Evolutionary conservation across 108 stramenopile species (phyloP).

Genomic region (Schizochytrium sp.): DNA sequence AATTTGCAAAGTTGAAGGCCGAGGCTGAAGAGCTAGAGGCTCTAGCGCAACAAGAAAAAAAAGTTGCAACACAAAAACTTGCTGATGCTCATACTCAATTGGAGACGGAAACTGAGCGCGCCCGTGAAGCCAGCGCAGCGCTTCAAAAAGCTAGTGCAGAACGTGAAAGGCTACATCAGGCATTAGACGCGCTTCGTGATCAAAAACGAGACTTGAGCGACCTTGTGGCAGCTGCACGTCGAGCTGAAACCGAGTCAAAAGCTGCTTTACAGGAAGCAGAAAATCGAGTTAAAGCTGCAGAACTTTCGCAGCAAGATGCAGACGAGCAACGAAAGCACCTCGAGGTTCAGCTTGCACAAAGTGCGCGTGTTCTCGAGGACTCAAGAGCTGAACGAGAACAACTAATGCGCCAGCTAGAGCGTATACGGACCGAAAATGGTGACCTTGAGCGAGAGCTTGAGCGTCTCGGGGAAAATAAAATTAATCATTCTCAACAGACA

Average conservation of each 20-base stretch:
- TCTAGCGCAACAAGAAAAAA: neutral
- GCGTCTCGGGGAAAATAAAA: neutral
- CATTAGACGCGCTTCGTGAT: neutral
- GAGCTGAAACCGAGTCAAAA: neutral
- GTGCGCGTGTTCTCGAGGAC: neutral
- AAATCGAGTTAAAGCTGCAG: neutral
- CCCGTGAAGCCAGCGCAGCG: neutral
- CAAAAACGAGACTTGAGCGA: constrained; percentile 12
- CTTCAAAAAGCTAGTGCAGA: neutral
- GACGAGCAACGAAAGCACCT: constrained; percentile 33
- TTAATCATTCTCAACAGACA: neutral
- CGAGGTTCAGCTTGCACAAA: neutral
- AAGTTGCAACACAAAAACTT: neutral
- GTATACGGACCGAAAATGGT: neutral
- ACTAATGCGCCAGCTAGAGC: constrained; percentile 3
- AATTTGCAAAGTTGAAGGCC: neutral
- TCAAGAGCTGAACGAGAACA: constrained; percentile 4
- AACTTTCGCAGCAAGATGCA: constrained; percentile 2
- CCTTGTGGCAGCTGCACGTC: neutral
- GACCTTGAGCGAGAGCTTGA: constrained; percentile 28
- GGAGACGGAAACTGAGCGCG: constrained; percentile 13
- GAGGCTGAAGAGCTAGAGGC: constrained; percentile 1
- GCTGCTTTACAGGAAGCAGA: constrained; percentile 7
- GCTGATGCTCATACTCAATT: neutral
- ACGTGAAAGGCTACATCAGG: neutral